Evolutionary conservation across 257 asterid species (phyloP).

Genomic region (Buddleja alternifolia): DNA sequence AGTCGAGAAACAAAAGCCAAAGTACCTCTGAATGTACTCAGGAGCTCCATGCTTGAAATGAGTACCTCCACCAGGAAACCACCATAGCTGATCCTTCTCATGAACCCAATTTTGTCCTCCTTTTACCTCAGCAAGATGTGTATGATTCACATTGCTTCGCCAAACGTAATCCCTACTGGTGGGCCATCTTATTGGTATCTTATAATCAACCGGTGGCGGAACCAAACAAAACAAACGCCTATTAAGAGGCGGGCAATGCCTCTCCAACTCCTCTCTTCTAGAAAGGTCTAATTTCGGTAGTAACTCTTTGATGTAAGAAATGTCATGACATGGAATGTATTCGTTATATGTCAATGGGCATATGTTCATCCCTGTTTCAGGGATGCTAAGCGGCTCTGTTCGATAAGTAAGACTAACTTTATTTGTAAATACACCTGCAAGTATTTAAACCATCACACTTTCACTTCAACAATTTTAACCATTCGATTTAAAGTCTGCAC

Average conservation of each 20-base stretch:
- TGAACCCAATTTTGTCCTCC: constrained; percentile 99
- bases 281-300: constrained; percentile 65
- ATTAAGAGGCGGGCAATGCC: constrained; percentile 79
- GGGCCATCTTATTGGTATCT: constrained; percentile 91
- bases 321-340: constrained; percentile 87
- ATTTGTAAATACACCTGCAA: constrained; percentile 65
- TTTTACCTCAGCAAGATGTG: constrained; percentile 85
- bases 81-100: constrained; percentile 74
- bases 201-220: constrained; percentile 91
- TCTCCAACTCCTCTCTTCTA: constrained; percentile 83
- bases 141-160: constrained; percentile 93
- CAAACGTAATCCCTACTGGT: constrained; percentile 86
- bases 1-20: background rate
- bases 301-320: constrained; percentile 68
- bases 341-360: constrained; percentile 83
- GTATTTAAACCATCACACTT: background rate
- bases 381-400: constrained; percentile 54
- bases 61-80: constrained; percentile 99
- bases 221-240: constrained; percentile 84
- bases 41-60: constrained; percentile 97
- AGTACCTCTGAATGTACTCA: constrained; percentile 86
- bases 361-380: constrained; percentile 67
- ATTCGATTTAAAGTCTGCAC: too few relatives aligned
- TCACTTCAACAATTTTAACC: too few relatives aligned
- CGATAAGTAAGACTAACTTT: constrained; percentile 68